A percentile compares a stretch with the other conserved stretches of the same genome.
phyloP scores from a whole-genome alignment of 192 early-diverging fungal species.

The Rhizophlyctis rosea region DNA sequence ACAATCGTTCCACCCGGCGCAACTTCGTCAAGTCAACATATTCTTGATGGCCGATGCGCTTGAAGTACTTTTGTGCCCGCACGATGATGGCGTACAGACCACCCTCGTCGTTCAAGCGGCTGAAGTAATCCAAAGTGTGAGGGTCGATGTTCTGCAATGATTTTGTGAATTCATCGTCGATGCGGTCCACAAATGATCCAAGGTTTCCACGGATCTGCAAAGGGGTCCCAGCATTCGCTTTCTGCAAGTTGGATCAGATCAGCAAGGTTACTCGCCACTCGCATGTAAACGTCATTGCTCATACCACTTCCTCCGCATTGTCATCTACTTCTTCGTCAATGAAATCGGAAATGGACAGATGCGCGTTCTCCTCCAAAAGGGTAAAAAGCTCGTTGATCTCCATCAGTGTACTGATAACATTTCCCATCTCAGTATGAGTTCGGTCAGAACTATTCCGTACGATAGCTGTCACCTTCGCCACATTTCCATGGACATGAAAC shows the following conservation, averaged over 20 bases:
- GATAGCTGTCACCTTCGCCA: constrained; percentile 82
- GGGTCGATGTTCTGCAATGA: constrained; percentile 95
- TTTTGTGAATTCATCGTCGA: constrained; percentile 97
- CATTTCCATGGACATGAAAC: constrained; percentile 70
- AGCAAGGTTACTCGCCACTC: no score
- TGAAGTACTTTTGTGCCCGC: constrained; percentile 85
- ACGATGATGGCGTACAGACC: constrained; percentile 83
- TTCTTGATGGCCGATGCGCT: constrained; percentile 50
- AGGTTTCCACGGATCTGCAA: constrained; percentile 79
- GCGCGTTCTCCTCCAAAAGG: constrained; percentile 71
- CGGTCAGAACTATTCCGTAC: no score
- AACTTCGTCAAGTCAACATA: constrained; percentile 72
- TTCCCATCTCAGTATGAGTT: no score
- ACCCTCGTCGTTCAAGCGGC: constrained; percentile 87
- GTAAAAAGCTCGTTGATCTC: constrained; percentile 76
- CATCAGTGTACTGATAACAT: constrained; percentile 25
- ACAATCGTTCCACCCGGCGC: constrained; percentile 91
- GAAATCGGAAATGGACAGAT: constrained; percentile 68
- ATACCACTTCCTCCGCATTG: constrained; percentile 48
- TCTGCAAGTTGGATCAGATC: no score
- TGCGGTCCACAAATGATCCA: constrained; percentile 82
- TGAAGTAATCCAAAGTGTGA: constrained; percentile 94
- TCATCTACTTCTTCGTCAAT: constrained; percentile 60
- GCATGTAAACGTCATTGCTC: no score
- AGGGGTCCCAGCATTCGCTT: constrained; percentile 47